Evolutionary conservation across 169 alveolate species (phyloP).

Genomic region (Plasmodium inui): DNA sequence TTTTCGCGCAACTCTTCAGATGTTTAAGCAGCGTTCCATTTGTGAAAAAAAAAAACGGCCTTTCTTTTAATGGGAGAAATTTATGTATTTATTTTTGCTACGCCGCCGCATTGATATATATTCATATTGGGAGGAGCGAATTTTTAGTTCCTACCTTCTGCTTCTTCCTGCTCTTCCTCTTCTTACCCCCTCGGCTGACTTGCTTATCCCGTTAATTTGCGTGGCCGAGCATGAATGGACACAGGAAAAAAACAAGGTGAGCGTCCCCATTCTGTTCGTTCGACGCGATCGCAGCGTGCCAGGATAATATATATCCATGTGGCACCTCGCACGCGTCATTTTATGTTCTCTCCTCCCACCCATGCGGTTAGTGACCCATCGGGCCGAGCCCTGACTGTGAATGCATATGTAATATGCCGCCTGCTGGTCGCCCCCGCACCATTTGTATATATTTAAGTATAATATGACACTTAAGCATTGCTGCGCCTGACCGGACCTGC

Average conservation of each 20-base stretch:
- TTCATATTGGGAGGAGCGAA: neutral
- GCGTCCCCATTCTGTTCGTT: neutral
- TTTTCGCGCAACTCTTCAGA: neutral
- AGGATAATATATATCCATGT: neutral
- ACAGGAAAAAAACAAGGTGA: neutral
- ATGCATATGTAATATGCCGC: no score
- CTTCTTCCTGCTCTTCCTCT: neutral
- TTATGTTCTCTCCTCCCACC: neutral
- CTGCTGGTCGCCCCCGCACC: no score
- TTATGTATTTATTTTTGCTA: neutral
- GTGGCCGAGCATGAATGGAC: neutral
- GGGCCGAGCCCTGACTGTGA: neutral
- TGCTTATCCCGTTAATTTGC: neutral
- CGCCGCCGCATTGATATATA: neutral
- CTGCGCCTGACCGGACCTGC: neutral
- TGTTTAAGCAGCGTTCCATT: neutral
- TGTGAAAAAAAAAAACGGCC: neutral
- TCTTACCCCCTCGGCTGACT: neutral
- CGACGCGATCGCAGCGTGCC: neutral
- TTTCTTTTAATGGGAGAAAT: neutral
- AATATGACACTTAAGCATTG: neutral
- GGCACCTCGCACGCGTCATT: neutral
- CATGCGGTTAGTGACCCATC: neutral
- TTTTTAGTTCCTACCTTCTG: neutral
- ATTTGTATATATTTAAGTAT: no score